Evolutionary conservation across 495 filamentous ascomycete species (phyloP), one percentile per base, ranked within the genome.

Genomic region (Gamarada debralockiae): DNA sequence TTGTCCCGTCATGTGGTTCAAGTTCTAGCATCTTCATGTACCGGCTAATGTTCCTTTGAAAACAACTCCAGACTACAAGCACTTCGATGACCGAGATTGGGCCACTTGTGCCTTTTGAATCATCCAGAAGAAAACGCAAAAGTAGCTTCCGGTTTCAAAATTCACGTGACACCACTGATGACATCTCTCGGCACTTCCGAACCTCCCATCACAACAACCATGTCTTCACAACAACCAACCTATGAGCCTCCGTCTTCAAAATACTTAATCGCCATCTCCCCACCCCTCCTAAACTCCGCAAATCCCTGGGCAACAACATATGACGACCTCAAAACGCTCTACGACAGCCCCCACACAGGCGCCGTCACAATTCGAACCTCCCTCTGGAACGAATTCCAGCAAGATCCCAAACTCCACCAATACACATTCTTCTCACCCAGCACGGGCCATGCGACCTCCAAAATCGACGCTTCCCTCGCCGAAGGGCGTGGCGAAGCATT

Each of bases 341-440:
- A 82, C 64, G 50, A 62, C 8, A 84, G 74, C 51, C 67, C 77
- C 0, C 67, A 73, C 54, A 87, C 81, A 0, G 86, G 86, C 31
- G 86, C 84, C 2, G 78, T 89, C 20, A 90, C 86, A 5, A 86
- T 79, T 3, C 72, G 86, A 12, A 89, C 86, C 13, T 73, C 79
- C 3, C 72, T 85, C 4, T 64, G 80, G 18, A 37, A 66, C 9
- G 83, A 79, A 24, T 90, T 88, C 63, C 53, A 64, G 1, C 80
- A 89, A 58, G 70, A 85, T 53, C 54, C 69, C 0, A 73, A 78
- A 1, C 73, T 85, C 31, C 80, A 83, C 43, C 85, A 87, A 55
- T 82, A 82, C 31, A 67, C 75, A 9, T 80, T 90, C 54, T 80
- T 92, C 42, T 68, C 80, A 42, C 66, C 76, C 7, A 79, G 80